phyloP scores from a whole-genome alignment of 2,329 filamentous ascomycete genomes.

The Colletotrichum limetticola region DNA sequence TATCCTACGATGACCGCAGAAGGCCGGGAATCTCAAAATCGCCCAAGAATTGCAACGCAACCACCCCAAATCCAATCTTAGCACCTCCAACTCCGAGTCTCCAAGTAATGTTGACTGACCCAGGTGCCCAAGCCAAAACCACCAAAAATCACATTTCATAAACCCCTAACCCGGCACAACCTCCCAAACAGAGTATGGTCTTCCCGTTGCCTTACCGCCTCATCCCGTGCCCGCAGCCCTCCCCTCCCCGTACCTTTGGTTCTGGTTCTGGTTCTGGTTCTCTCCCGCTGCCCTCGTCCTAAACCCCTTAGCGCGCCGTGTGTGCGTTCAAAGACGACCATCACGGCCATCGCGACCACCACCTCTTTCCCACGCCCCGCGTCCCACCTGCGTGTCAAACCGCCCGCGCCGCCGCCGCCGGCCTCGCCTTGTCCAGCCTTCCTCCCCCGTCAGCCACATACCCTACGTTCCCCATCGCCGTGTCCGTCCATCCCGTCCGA shows the following conservation, averaged over 20 bases:
- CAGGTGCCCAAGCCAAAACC: not conserved
- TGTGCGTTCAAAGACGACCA: not conserved
- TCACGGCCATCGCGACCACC: not conserved
- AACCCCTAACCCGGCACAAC: not conserved
- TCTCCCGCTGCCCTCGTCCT: not conserved
- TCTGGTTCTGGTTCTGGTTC: constrained; percentile 2
- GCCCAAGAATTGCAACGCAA: not conserved
- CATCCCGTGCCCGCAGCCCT: not conserved
- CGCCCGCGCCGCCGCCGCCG: constrained; percentile 4
- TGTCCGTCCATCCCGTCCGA: not conserved
- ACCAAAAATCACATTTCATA: not conserved
- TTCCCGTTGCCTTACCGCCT: constrained; percentile 14
- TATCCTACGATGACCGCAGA: constrained; percentile 16
- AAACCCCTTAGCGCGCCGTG: not conserved
- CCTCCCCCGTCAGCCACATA: not conserved
- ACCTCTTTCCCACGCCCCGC: not conserved
- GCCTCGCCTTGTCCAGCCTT: not conserved
- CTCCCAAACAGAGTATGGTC: not conserved
- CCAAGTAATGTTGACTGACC: not conserved
- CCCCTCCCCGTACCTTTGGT: not conserved
- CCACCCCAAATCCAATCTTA: not conserved
- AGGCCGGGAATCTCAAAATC: constrained; percentile 15
- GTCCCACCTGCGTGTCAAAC: not conserved
- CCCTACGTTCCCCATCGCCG: not conserved
- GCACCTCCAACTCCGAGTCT: not conserved